These are phyloP conservation scores for Pseudogymnoascus sp. DNA, from an alignment of 2,329 filamentous ascomycete species.

Conservation along the genomic window DNA sequence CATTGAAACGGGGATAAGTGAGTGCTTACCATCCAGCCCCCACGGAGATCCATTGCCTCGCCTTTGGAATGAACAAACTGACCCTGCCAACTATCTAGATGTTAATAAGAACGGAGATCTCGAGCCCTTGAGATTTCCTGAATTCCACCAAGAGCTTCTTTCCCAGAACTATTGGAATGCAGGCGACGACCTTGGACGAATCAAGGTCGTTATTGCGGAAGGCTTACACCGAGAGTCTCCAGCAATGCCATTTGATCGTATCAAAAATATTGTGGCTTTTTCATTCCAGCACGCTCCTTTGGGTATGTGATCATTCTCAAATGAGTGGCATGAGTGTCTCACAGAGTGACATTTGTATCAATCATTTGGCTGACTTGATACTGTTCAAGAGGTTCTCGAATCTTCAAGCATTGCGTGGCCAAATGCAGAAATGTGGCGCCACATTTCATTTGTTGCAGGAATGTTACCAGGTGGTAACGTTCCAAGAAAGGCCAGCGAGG, in stretches of 20 bases:
- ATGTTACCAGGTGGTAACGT: conserved; percentile 20
- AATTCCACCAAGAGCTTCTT: conserved; percentile 60
- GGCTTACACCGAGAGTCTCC: conserved; percentile 51
- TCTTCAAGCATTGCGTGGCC: conserved; percentile 71
- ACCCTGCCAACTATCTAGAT: conserved; percentile 11
- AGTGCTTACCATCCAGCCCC: conserved; percentile 16
- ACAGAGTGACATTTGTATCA: background rate
- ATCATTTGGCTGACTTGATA: conserved; percentile 4
- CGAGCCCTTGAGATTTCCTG: conserved; percentile 60
- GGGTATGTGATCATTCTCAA: conserved; percentile 38
- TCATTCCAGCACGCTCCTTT: conserved; percentile 79
- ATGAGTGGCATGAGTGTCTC: background rate
- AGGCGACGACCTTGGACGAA: conserved; percentile 60
- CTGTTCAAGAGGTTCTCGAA: conserved; percentile 59
- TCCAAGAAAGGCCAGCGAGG: conserved; percentile 34
- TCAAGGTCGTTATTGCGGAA: conserved; percentile 69
- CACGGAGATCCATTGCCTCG: background rate
- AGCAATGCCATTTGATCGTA: conserved; percentile 49
- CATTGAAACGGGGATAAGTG: conserved; percentile 35
- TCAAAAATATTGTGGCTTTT: conserved; percentile 68
- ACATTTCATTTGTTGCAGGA: conserved; percentile 32
- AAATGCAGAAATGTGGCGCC: conserved; percentile 60
- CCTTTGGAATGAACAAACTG: background rate
- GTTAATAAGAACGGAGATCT: conserved; percentile 39
- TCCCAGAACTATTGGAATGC: conserved; percentile 64